Evolutionary conservation across 139 green algal genomes (phyloP).

Genomic region (Trebouxia sp.): DNA sequence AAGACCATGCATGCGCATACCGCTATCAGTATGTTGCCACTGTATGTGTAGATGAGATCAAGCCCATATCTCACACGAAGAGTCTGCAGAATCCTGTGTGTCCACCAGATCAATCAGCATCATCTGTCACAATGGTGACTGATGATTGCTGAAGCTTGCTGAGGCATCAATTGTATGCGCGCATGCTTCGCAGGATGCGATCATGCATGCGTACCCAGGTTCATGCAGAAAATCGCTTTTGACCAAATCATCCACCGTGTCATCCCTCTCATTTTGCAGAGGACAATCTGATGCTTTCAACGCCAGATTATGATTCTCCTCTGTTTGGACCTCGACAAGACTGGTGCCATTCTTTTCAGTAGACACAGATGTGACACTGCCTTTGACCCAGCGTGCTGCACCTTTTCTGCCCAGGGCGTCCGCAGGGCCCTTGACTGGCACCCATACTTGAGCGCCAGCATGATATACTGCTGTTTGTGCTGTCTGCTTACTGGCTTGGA

Average conservation of each 20-base stretch:
- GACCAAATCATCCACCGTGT: constrained; percentile 64
- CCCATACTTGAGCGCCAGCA: constrained; percentile 15
- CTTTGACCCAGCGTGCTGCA: constrained; percentile 37
- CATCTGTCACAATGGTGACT: not conserved
- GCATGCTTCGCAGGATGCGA: too few relatives aligned
- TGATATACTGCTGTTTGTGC: constrained; percentile 22
- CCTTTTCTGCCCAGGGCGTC: constrained; percentile 2
- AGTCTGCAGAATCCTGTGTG: constrained; percentile 73
- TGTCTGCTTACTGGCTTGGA: not conserved
- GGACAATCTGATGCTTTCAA: constrained; percentile 26
- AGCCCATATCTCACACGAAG: constrained; percentile 70
- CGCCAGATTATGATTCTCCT: constrained; percentile 7
- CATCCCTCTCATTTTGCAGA: constrained; percentile 61
- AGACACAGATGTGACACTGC: not conserved
- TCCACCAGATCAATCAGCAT: not conserved
- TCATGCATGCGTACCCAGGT: constrained; percentile 49
- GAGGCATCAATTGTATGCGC: too few relatives aligned
- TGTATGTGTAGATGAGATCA: constrained; percentile 91
- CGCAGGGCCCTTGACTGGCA: not conserved
- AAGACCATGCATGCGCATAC: constrained; percentile 43
- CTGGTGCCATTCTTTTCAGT: not conserved
- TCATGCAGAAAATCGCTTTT: constrained; percentile 66
- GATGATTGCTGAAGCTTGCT: not conserved
- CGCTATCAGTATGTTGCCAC: constrained; percentile 82
- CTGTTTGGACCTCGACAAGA: constrained; percentile 39